Conservation (phyloP, 2,329 filamentous ascomycete species). For the Whalleya microplaca region DNA sequence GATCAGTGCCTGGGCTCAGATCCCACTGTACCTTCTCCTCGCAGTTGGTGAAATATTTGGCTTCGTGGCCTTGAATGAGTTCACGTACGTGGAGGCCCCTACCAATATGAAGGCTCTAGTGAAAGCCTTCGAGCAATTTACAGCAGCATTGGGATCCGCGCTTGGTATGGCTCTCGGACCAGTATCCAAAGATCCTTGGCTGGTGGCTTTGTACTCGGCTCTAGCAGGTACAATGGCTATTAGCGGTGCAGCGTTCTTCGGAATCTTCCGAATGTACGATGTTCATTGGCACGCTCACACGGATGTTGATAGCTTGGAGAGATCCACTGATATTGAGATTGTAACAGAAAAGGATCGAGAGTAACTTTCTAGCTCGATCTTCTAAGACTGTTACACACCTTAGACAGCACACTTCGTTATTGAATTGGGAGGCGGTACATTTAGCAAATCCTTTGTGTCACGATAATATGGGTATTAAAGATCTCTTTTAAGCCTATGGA, state of each 20-base stretch:
- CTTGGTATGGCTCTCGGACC: slow-evolving; percentile 17
- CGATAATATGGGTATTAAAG: no score
- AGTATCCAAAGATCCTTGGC: slow-evolving; percentile 11
- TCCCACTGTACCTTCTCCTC: slow-evolving; percentile 41
- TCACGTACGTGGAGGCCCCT: slow-evolving; percentile 15
- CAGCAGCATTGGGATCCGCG: slow-evolving; percentile 5
- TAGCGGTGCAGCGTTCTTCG: background rate
- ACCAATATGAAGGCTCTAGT: slow-evolving; percentile 12
- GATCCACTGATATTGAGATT: background rate
- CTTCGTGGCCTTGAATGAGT: slow-evolving; percentile 17
- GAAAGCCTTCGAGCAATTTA: slow-evolving; percentile 8
- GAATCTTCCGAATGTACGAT: background rate
- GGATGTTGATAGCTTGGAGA: no score
- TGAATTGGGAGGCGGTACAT: no score
- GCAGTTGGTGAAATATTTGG: slow-evolving; percentile 16
- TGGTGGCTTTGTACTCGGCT: slow-evolving; percentile 12
- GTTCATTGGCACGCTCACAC: background rate
- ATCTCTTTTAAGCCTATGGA: no score
- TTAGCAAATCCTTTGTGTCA: no score
- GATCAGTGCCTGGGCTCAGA: slow-evolving; percentile 45
- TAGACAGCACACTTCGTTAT: no score
- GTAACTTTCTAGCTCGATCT: no score
- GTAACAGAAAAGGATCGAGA: no score
- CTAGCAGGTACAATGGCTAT: slow-evolving; percentile 5
- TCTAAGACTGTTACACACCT: no score